These are phyloP conservation scores for Quercus lobata DNA, from an alignment of 331 rosid genomes.

Conservation along the genomic window DNA sequence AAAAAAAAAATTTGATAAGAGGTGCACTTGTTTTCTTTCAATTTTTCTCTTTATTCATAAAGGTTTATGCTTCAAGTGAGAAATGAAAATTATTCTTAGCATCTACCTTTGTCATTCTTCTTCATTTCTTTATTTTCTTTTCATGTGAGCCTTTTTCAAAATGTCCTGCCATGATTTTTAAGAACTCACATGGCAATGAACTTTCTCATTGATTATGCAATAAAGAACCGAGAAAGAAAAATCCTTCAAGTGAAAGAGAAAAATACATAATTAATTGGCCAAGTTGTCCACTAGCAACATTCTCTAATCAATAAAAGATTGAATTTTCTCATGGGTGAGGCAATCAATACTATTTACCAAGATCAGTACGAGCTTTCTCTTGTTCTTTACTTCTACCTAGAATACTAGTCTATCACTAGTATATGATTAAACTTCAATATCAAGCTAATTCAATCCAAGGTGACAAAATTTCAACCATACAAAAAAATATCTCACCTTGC, in stretches of 20 bases:
- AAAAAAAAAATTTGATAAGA: conserved; percentile 27
- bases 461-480: not conserved
- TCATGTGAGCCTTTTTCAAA: too few relatives aligned
- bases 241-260: not conserved
- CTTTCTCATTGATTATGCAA: too few relatives aligned
- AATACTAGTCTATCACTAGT: not conserved
- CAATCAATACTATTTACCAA: not conserved
- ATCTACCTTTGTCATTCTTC: too few relatives aligned
- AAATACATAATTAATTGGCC: conserved; percentile 8
- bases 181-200: too few relatives aligned
- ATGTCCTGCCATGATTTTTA: too few relatives aligned
- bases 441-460: not conserved
- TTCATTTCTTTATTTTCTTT: too few relatives aligned
- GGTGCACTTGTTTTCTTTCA: conserved; percentile 24
- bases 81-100: not conserved
- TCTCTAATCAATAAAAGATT: conserved; percentile 25
- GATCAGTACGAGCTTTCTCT: conserved; percentile 12
- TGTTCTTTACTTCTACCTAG: not conserved
- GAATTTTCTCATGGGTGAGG: conserved; percentile 10
- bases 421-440: not conserved
- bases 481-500: not conserved
- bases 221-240: not conserved
- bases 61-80: conserved; percentile 4
- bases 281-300: conserved; percentile 26
- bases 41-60: conserved; percentile 14